Conservation (phyloP, 1,139 yeast genomes). For the Taphrina wiesneri region DNA sequence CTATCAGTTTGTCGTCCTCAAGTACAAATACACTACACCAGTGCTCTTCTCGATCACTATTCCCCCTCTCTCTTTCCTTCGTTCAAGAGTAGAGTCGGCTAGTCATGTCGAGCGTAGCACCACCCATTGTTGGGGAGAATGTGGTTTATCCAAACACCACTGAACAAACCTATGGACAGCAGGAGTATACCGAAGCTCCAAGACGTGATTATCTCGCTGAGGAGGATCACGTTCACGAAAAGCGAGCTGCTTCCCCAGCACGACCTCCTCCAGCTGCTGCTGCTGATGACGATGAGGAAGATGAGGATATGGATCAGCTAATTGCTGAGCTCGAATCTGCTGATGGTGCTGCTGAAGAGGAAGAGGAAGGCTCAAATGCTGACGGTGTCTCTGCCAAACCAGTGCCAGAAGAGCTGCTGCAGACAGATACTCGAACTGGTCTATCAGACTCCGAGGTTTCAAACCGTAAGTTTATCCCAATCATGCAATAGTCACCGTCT, state of each 20-base stretch:
- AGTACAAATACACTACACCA: background rate
- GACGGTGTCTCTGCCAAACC: constrained; percentile 55
- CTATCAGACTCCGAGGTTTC: constrained; percentile 76
- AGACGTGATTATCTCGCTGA: constrained; percentile 32
- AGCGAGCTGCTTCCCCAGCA: constrained; percentile 23
- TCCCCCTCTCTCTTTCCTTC: constrained; percentile 10
- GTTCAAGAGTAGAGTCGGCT: constrained; percentile 12
- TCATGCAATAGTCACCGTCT: no score
- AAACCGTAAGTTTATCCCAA: constrained; percentile 54
- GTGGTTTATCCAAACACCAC: background rate
- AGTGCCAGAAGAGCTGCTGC: constrained; percentile 85
- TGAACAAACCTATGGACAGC: constrained; percentile 1
- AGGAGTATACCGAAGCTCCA: constrained; percentile 14
- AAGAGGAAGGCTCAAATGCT: constrained; percentile 53
- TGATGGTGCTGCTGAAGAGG: constrained; percentile 55
- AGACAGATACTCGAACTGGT: constrained; percentile 84
- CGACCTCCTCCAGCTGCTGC: constrained; percentile 31
- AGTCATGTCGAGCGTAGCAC: constrained; percentile 22
- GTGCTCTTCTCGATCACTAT: background rate
- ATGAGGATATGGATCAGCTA: constrained; percentile 54
- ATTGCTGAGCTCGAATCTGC: constrained; percentile 87
- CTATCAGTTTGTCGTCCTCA: background rate
- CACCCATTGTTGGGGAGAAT: constrained; percentile 23
- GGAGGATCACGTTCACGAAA: constrained; percentile 15
- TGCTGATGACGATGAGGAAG: constrained; percentile 40